A percentile compares a stretch with the other conserved stretches of the same genome.
Conservation (phyloP, 495 filamentous ascomycete genomes). For the Lasiosphaeria hispida region DNA sequence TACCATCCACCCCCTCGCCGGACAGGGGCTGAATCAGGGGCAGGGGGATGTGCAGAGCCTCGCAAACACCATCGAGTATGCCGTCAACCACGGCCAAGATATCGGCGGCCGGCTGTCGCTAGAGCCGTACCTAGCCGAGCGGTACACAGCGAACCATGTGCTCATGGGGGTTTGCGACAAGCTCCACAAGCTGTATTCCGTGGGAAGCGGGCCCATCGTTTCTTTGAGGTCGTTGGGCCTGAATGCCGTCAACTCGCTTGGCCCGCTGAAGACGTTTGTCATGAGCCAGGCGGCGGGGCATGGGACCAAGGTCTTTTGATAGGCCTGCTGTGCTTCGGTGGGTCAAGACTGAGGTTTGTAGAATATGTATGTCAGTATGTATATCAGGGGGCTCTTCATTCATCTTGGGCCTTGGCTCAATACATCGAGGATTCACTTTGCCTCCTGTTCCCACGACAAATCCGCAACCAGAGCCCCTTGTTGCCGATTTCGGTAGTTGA, state of each 20-base stretch:
- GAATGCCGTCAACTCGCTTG: constrained; percentile 70
- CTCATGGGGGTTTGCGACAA: constrained; percentile 89
- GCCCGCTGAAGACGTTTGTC: constrained; percentile 75
- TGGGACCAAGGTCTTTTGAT: constrained; percentile 44
- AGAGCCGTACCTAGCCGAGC: constrained; percentile 72
- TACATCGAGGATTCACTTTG: too few relatives aligned
- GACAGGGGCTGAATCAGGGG: constrained; percentile 93
- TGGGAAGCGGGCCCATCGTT: constrained; percentile 71
- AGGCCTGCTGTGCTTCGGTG: not conserved
- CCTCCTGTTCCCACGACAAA: too few relatives aligned
- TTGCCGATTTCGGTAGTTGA: too few relatives aligned
- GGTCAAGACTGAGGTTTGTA: too few relatives aligned
- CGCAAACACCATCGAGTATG: constrained; percentile 67
- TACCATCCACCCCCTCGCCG: constrained; percentile 89
- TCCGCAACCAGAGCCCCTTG: too few relatives aligned
- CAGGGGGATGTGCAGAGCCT: constrained; percentile 82
- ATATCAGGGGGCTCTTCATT: too few relatives aligned
- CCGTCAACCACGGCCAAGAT: constrained; percentile 76
- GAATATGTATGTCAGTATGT: too few relatives aligned
- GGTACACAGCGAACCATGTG: constrained; percentile 79
- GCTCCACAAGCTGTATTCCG: constrained; percentile 86
- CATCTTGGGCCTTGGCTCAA: too few relatives aligned
- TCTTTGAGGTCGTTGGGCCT: constrained; percentile 75
- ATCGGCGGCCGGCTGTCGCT: constrained; percentile 70
- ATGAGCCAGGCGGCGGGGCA: constrained; percentile 86